A percentile compares a stretch with the other conserved stretches of the same genome.
phyloP scores from a whole-genome alignment of 1,284 basidiomycete genomes.

The Tylopilus sp. region DNA sequence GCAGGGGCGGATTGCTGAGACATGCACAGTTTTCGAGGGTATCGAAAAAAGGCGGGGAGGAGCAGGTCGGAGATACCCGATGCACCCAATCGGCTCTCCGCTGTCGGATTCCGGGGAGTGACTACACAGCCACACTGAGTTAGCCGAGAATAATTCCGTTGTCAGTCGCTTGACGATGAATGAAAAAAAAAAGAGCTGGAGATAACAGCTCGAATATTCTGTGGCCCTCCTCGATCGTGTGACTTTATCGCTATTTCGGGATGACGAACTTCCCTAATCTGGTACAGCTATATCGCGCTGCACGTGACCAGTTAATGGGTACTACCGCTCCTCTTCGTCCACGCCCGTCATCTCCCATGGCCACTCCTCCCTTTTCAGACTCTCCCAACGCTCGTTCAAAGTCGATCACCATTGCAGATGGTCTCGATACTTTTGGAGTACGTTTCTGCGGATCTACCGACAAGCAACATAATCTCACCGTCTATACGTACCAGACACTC shows the following conservation, averaged over 20 bases:
- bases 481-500: conserved; percentile 40
- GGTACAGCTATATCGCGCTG: conserved; percentile 9
- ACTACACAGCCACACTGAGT: neutral
- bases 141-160: neutral
- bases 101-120: neutral
- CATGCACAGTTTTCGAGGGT: conserved; percentile 59
- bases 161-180: neutral
- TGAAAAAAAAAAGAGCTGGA: no score
- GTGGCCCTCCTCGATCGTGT: neutral
- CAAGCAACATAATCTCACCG: conserved; percentile 3
- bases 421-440: conserved; percentile 73
- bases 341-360: conserved; percentile 24
- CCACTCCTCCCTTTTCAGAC: conserved; percentile 28
- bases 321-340: conserved; percentile 3
- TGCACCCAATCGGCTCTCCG: neutral
- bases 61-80: conserved; percentile 31
- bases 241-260: neutral
- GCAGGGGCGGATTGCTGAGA: conserved; percentile 78
- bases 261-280: conserved; percentile 7
- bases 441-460: conserved; percentile 26
- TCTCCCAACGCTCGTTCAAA: conserved; percentile 68
- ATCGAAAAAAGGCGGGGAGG: neutral
- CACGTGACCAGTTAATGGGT: conserved; percentile 24
- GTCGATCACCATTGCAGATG: conserved; percentile 68
- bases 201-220: neutral